Percentiles rank a stretch among this genome's conserved stretches.
These are phyloP conservation scores for Penicillium frequentans DNA, from an alignment of 2,329 filamentous ascomycete genomes.

Conservation along the genomic window DNA sequence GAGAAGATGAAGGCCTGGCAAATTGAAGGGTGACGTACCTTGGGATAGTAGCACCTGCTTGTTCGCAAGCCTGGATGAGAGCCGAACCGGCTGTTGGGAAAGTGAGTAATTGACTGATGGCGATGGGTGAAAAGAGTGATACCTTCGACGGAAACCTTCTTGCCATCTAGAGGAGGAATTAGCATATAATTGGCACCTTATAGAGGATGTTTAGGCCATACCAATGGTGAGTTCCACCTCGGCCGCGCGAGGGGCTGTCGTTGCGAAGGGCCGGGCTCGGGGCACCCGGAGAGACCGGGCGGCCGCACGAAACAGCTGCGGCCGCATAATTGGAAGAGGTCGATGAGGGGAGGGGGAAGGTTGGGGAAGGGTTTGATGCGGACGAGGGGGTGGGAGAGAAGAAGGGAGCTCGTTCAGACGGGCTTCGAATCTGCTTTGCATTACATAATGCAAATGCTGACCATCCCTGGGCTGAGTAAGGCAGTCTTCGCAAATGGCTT, in stretches of 20 bases:
- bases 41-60: slow-evolving; percentile 86
- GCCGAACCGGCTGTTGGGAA: slow-evolving; percentile 76
- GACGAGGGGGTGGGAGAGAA: slow-evolving; percentile 20
- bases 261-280: slow-evolving; percentile 73
- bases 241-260: slow-evolving; percentile 73
- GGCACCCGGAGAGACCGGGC: slow-evolving; percentile 56
- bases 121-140: slow-evolving; percentile 28
- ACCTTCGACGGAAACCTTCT: slow-evolving; percentile 98
- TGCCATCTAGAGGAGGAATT: slow-evolving; percentile 68
- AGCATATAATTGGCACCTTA: slow-evolving; percentile 42
- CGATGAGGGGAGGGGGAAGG: slow-evolving; percentile 16
- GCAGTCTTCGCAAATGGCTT: slow-evolving; percentile 37
- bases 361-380: slow-evolving; percentile 9
- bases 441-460: slow-evolving; percentile 30
- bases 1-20: neutral
- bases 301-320: slow-evolving; percentile 63
- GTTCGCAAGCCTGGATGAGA: slow-evolving; percentile 98
- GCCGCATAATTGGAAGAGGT: slow-evolving; percentile 56
- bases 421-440: slow-evolving; percentile 30
- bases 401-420: slow-evolving; percentile 27
- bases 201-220: slow-evolving; percentile 60
- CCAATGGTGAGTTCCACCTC: slow-evolving; percentile 97
- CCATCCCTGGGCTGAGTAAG: slow-evolving; percentile 22
- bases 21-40: slow-evolving; percentile 55
- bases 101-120: slow-evolving; percentile 25